phyloP scores from a whole-genome alignment of 2,329 filamentous ascomycete genomes.

The Elsinoe ampelina region DNA sequence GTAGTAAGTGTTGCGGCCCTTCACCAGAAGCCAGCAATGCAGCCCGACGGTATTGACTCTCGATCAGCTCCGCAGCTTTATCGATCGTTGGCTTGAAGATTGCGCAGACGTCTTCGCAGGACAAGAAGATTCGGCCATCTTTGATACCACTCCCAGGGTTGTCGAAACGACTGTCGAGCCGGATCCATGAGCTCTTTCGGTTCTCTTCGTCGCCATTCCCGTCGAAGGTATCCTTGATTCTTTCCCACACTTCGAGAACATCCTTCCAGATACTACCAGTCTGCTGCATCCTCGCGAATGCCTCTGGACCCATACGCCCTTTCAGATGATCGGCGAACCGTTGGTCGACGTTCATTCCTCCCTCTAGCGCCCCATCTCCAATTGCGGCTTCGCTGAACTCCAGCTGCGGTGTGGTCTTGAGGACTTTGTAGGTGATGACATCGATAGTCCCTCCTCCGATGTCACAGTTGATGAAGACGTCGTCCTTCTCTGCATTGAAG shows the following conservation, averaged over 20 bases:
- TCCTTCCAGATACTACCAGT: constrained; percentile 68
- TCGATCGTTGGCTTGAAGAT: constrained; percentile 58
- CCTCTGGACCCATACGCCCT: constrained; percentile 17
- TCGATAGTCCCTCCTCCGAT: constrained; percentile 55
- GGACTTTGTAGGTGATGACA: constrained; percentile 74
- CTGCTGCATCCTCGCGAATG: constrained; percentile 66
- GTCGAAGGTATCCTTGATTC: constrained; percentile 75
- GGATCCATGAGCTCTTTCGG: constrained; percentile 58
- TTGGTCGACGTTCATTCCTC: constrained; percentile 71
- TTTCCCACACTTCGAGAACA: constrained; percentile 70
- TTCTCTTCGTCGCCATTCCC: constrained; percentile 56
- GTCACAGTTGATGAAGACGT: constrained; percentile 51
- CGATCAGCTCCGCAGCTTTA: constrained; percentile 32
- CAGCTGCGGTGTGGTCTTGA: constrained; percentile 46
- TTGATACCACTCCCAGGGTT: constrained; percentile 67
- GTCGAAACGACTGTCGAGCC: constrained; percentile 62
- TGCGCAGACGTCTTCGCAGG: constrained; percentile 55
- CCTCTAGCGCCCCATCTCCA: constrained; percentile 67
- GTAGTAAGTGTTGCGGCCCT: constrained; percentile 55
- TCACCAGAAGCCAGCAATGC: constrained; percentile 27
- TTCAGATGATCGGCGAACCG: constrained; percentile 62
- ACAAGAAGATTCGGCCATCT: constrained; percentile 67
- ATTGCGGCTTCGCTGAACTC: constrained; percentile 70
- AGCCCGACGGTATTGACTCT: constrained; percentile 37
- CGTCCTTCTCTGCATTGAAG: constrained; percentile 60